These are phyloP conservation scores for Limnomonas spitsbergensis DNA, from an alignment of 139 green algal species.

Conservation along the genomic window DNA sequence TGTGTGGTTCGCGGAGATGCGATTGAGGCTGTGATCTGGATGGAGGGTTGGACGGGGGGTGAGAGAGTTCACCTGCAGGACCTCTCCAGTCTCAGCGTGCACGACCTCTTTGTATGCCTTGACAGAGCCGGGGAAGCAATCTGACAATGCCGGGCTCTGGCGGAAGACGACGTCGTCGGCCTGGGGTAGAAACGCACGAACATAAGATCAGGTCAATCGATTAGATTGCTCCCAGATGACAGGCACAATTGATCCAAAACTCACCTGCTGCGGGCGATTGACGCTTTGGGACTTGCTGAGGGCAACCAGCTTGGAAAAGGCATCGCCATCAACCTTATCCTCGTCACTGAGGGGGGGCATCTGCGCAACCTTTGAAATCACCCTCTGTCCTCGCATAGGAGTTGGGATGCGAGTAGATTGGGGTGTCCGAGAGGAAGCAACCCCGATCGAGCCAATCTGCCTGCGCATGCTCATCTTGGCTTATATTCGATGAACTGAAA, in stretches of 20 bases:
- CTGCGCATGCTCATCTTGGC: too few relatives aligned
- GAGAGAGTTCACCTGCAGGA: constrained; percentile 23
- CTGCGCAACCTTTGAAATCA: not conserved
- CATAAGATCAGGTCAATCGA: not conserved
- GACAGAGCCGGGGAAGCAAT: constrained; percentile 76
- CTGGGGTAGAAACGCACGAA: not conserved
- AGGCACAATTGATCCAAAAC: not conserved
- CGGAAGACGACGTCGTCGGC: constrained; percentile 41
- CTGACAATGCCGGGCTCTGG: constrained; percentile 69
- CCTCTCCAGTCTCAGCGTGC: constrained; percentile 38
- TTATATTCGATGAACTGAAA: too few relatives aligned
- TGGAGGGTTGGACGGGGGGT: too few relatives aligned
- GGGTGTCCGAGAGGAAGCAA: too few relatives aligned
- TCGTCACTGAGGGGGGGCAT: not conserved
- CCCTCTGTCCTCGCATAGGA: not conserved
- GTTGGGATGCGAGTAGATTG: too few relatives aligned
- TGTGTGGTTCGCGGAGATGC: too few relatives aligned
- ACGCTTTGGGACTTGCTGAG: constrained; percentile 56
- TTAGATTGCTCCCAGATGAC: too few relatives aligned
- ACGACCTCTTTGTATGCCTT: constrained; percentile 73
- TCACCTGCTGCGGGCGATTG: constrained; percentile 70
- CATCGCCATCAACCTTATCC: not conserved
- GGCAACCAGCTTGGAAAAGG: constrained; percentile 48
- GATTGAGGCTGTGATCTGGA: too few relatives aligned
- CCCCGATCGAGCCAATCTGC: too few relatives aligned